Base-by-base conservation (phyloP, 768 basidiomycete species). In the Podaxis sp. region DNA sequence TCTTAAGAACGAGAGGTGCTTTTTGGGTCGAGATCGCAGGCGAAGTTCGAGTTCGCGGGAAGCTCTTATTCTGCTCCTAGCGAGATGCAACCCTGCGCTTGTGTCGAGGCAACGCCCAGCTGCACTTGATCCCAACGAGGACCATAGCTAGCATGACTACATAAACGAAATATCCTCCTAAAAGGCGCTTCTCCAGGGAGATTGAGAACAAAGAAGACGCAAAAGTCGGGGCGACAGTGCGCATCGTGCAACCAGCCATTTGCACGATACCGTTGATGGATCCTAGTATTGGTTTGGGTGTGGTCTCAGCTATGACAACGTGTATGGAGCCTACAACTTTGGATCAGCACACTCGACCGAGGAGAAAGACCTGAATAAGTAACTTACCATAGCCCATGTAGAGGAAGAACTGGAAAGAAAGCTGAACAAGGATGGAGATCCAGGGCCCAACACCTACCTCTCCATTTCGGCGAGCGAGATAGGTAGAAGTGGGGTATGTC, bases 151-250 rank as follows among this genome's bases (percentile, higher is more conserved):
- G 59, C 14, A 80, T 64, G 9, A 79, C 44, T 21, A 74, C 65
- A 64, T 77, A 80, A 1, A 78, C 77, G 62, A 80, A 66, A 55
- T 79, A 74, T 1, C 84, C 84, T 1, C 80, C 79, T 1, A 75
- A 66, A 44, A 83, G 70, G 42, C 78, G 72, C 40, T 67, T 67
- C 59, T 83, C 71, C 6, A 81, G 52, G 0, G 84, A 84, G 0
- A 83, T 63, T 0, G 87, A 80, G 63, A 84, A 87, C 14, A 87
- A 69, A 0, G 86, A 85, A 2, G 83, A 79, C 4, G 85, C 78
- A 18, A 79, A 64, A 11, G 82, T 75, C 0, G 86, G 86, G 1
- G 82, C 82, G 6, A 86, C 66, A 0, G 83, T 74, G 32, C 85
- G 76, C 64, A 79, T 73, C 3, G 76, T 70, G 0, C 80, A 82